Percentiles rank a stretch among this genome's conserved stretches.
Conservation (phyloP, 257 asterid species). For the Prunella vulgaris region DNA sequence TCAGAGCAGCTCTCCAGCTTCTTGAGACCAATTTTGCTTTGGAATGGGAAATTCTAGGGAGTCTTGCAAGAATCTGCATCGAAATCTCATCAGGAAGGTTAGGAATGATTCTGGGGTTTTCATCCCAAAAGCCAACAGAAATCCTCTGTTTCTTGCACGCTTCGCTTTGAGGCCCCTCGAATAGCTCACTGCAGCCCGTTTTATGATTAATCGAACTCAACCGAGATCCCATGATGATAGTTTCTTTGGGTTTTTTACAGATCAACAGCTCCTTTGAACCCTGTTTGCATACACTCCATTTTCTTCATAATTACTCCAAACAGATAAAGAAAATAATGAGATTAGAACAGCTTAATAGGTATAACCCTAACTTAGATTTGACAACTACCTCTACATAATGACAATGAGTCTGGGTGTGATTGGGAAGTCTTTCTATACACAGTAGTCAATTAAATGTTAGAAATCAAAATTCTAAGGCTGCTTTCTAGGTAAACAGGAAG, state of each 20-base stretch:
- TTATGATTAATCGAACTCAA: slow-evolving; percentile 50
- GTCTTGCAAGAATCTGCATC: slow-evolving; percentile 71
- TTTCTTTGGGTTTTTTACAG: neutral
- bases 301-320: neutral
- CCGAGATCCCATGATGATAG: slow-evolving; percentile 56
- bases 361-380: neutral
- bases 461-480: neutral
- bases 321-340: neutral
- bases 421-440: neutral
- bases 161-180: slow-evolving; percentile 41
- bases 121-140: slow-evolving; percentile 60
- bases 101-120: slow-evolving; percentile 54
- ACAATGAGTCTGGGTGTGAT: neutral
- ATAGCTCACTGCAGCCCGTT: slow-evolving; percentile 29
- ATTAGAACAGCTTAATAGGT: neutral
- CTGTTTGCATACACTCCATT: slow-evolving; percentile 4
- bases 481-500: neutral
- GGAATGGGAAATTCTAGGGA: slow-evolving; percentile 54
- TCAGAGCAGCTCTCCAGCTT: slow-evolving; percentile 68
- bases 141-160: slow-evolving; percentile 63
- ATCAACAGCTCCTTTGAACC: neutral
- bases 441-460: slow-evolving; percentile 1
- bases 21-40: slow-evolving; percentile 61
- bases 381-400: neutral
- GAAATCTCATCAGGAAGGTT: slow-evolving; percentile 85